Evolutionary conservation across 148 eudicot genomes (phyloP), one percentile per base, ranked within the genome.

Genomic region (Amaranthus palmeri): DNA sequence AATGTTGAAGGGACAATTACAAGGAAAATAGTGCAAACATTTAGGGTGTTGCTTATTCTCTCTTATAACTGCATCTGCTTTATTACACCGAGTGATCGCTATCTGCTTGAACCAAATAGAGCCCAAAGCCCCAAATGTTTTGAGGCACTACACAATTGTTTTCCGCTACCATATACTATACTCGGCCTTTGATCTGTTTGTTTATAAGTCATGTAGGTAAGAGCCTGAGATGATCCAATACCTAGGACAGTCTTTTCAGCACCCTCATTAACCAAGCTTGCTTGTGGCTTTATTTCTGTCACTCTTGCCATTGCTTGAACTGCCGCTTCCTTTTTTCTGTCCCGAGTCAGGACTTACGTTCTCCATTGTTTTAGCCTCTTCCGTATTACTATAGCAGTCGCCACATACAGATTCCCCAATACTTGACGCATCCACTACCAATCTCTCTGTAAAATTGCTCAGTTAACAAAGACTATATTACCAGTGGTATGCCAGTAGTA

Each of bases 391-490:
- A 75, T 15, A n/a, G 11, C 25, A 14, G 51, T 68, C 43, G 52
- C 52, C 8, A 67, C 78, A 25, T 10, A 75, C 72, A 49, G 72
- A 66, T 42, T 67, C 67, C 41, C 72, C 72, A 50, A 59, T 68
- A 43, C 52, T 67, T 44, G 68, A 11, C 67, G 68, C 78, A 75
- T 75, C 78, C 13, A 75, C 67, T 9, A 75, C 78, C 9, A 75
- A 50, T 67, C 78, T 74, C 77, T 66, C 42, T 74, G 11, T 74
- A 67, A 59, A 67, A 49, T 15, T 75, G 78, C 67, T 68, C 72
- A 1, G 78, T 67, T 6, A 67, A 75, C 42, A 59, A 9, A 4
- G 78, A 67, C 78, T 72, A 74, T 13, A 67, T 74, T 45, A 74
- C 48, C 47, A 74, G 17, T 11, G 77, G 72, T n/a, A 75, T 40